Percentiles rank a stretch among this genome's conserved stretches.
Conservation (phyloP, 1,284 basidiomycete species). For the Moniliella sp. region DNA sequence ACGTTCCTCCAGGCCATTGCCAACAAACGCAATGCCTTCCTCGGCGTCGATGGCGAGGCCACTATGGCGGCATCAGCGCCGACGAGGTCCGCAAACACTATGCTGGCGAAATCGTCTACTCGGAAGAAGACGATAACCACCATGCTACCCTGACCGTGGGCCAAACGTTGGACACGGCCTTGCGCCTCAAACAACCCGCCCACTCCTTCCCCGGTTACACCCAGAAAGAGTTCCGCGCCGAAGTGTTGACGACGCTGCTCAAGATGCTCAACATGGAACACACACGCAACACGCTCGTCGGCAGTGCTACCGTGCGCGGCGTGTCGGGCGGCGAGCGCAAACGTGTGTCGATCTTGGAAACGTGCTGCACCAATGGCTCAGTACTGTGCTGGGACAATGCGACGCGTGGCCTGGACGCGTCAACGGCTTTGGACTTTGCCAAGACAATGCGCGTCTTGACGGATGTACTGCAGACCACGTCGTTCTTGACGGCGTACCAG, state of each 20-base stretch:
- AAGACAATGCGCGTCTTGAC: slow-evolving; percentile 54
- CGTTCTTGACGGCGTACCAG: slow-evolving; percentile 63
- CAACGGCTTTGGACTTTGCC: slow-evolving; percentile 57
- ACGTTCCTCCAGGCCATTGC: slow-evolving; percentile 53
- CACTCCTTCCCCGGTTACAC: slow-evolving; percentile 10
- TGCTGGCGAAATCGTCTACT: slow-evolving; percentile 66
- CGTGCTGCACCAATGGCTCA: slow-evolving; percentile 40
- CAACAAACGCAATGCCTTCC: slow-evolving; percentile 46
- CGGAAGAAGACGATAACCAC: slow-evolving; percentile 50
- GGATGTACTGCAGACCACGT: slow-evolving; percentile 54
- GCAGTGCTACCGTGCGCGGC: slow-evolving; percentile 5
- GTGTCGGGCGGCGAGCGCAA: slow-evolving; percentile 18
- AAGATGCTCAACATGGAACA: slow-evolving; percentile 14
- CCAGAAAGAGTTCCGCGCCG: slow-evolving; percentile 38
- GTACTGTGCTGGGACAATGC: slow-evolving; percentile 52
- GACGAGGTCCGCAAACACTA: slow-evolving; percentile 38
- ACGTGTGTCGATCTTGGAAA: slow-evolving; percentile 39
- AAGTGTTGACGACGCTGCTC: slow-evolving; percentile 38
- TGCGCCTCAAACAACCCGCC: slow-evolving; percentile 35
- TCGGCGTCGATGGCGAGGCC: slow-evolving; percentile 45
- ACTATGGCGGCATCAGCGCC: slow-evolving; percentile 45
- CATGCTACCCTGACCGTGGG: slow-evolving; percentile 52
- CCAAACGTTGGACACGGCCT: slow-evolving; percentile 16
- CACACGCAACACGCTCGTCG: slow-evolving; percentile 10
- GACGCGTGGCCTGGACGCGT: slow-evolving; percentile 56